Percentiles rank a stretch among this genome's conserved stretches.
phyloP scores from a whole-genome alignment of 441 rosid species.

The Theobroma grandiflorum region DNA sequence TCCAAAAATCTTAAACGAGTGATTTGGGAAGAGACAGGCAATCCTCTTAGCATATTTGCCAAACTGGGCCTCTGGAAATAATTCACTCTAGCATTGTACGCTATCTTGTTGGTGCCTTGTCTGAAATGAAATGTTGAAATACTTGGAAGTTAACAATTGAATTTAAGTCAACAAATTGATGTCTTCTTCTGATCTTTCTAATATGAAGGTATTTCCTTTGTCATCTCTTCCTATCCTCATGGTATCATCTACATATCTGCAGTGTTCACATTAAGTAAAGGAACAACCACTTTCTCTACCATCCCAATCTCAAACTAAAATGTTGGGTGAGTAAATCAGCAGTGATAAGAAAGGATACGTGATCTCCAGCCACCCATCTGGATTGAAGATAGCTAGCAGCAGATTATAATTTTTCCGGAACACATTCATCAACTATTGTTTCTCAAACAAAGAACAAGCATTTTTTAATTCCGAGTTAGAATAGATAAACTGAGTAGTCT shows the following conservation, averaged over 20 bases:
- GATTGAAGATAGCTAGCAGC: constrained; percentile 78
- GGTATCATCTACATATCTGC: constrained; percentile 78
- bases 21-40: too few species aligned
- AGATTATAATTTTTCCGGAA: constrained; percentile 73
- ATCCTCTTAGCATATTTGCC: too few species aligned
- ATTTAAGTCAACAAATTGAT: neutral
- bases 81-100: too few species aligned
- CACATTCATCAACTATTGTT: constrained; percentile 77
- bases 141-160: neutral
- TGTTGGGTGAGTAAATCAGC: neutral
- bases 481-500: neutral
- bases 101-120: too few species aligned
- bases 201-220: constrained; percentile 74
- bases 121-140: neutral
- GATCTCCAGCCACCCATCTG: constrained; percentile 87
- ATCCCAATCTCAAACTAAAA: neutral
- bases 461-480: neutral
- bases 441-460: constrained; percentile 8
- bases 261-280: constrained; percentile 40
- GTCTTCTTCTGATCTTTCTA: constrained; percentile 59
- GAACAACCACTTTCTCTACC: constrained; percentile 25
- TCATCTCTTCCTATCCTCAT: constrained; percentile 86
- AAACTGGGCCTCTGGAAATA: too few species aligned
- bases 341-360: constrained; percentile 65
- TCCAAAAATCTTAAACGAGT: too few species aligned